Evolutionary conservation across 1,284 basidiomycete genomes (phyloP), one percentile per base, ranked within the genome.

Genomic region (Trichosporon sp.): DNA sequence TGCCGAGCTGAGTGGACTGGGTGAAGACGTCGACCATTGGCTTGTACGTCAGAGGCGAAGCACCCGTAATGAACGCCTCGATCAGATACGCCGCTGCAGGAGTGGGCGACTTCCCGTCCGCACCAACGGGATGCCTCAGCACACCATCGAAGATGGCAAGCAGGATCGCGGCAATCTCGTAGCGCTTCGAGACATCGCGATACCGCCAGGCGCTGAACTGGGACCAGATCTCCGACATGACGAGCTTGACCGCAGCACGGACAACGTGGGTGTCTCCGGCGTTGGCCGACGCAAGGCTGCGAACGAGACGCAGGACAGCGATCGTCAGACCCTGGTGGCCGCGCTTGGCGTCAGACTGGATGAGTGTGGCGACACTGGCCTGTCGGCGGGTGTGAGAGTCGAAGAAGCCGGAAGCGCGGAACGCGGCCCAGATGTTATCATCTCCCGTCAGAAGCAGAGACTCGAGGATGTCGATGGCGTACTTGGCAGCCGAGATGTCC

Each of bases 151-250:
- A 80, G 34, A 78, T 74, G 18, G 66, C 67, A n/a, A 73, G 63
- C 1, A 79, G 53, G 12, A 75, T 62, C 2, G 75, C 66, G 1
- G 74, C 75, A 12, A 82, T 72, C 60, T 76, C 72, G 69, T 75
- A 80, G 29, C 76, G 77, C 64, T 73, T 72, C 2, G 75, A 72
- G 2, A 77, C 67, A 51, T 79, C 76, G 25, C 69, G 65, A 64
- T 78, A 81, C 44, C 79, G 65, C 81, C 81, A 82, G 0, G 74
- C 77, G 1, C 73, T 74, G 68, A 75, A 79, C 64, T 75, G 75
- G 27, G 70, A 67, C 79, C 80, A 82, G 12, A 81, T 69, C 34
- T 80, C 75, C 34, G 63, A 42, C 64, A 75, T 73, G 12, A 77
- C 72, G 6, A 80, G 72, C 27, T 77, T 77, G n/a, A 81, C 68